Evolutionary conservation across 371 early-diverging fungal species (phyloP), one percentile per base, ranked within the genome.

Genomic region (Mortierella sp.): DNA sequence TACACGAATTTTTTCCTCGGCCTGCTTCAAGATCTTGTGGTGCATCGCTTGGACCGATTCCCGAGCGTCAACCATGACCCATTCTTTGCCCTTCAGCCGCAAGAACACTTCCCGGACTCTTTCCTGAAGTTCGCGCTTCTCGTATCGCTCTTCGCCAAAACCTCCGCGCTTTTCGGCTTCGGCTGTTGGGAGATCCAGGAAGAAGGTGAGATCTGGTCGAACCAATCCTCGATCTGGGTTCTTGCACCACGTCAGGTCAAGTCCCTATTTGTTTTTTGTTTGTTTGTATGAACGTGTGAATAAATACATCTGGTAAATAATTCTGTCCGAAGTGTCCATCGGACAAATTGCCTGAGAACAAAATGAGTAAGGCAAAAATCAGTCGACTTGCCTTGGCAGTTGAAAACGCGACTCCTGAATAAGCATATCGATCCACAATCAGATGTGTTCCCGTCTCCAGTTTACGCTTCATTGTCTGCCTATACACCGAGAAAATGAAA

Each of bases 341-440:
- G 2, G 9, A 47, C 26, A 39, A 68, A 43, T 63, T 45, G 10
- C 16, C 31, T 29, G 41, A 41, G 45, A 26, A 31, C 6, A 45
- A 64, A 73, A 14, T 31, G 10, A 2, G 8, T 47, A 4, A 47
- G 26, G 29, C 22, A 41, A 48, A 13, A 34, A 29, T 47, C 14
- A 45, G 0, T 16, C 29, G n/a, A 29, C 4, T 48, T 72, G 91
- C 93, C 88, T 97, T 98, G 63, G 98, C 97, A 7, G 94, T 91
- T 1, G 98, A 95, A 84, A 96, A 99, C 0, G 97, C 97, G 3
- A 96, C 96, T 16, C 99, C 99, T 4, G 99, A 98, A 78, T 95
- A 98, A 0, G 97, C 97, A 85, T 99, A 99, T 66, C 99, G 92
- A 88, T 99, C 99, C 6, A 97, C 96, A 8, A 99, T 88, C 26